These are phyloP conservation scores for Psilocybe subaeruginosa DNA, from an alignment of 768 basidiomycete genomes.

Conservation along the genomic window DNA sequence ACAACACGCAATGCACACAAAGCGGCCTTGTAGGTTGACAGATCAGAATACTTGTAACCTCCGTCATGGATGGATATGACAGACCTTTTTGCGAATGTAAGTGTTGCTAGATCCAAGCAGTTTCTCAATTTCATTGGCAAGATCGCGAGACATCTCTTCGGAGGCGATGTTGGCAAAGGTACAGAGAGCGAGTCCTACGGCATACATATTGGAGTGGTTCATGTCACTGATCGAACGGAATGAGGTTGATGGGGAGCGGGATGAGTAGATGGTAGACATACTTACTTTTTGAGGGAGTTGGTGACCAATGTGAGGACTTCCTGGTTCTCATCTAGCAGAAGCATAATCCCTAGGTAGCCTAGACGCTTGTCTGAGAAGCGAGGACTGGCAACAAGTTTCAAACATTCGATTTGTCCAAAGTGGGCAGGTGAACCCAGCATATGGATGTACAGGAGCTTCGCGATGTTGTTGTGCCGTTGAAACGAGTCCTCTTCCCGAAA, in stretches of 20 bases:
- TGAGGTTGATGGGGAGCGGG: constrained; percentile 6
- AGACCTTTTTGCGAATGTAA: constrained; percentile 97
- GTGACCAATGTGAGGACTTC: constrained; percentile 97
- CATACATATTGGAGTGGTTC: constrained; percentile 99
- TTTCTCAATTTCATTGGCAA: constrained; percentile 98
- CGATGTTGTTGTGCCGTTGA: constrained; percentile 95
- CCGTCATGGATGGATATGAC: constrained; percentile 17
- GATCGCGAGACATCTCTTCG: constrained; percentile 99
- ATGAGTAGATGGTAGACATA: constrained; percentile 7
- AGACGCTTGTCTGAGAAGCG: constrained; percentile 95
- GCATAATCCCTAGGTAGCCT: constrained; percentile 97
- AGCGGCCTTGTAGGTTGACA: constrained; percentile 65
- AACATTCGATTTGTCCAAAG: constrained; percentile 98
- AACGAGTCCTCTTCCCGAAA: constrained; percentile 97
- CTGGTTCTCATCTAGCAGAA: constrained; percentile 95
- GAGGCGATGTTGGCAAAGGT: constrained; percentile 99
- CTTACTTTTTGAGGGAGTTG: constrained; percentile 96
- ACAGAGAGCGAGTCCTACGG: constrained; percentile 94
- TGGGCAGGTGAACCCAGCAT: constrained; percentile 99
- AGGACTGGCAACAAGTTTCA: constrained; percentile 93
- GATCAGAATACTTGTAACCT: constrained; percentile 6
- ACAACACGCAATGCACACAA: constrained; percentile 93
- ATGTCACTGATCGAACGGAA: constrained; percentile 72
- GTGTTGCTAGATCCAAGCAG: constrained; percentile 96
- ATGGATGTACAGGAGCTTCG: constrained; percentile 97